Conservation (phyloP, 2,329 filamentous ascomycete species). For the Gyromitra esculenta region DNA sequence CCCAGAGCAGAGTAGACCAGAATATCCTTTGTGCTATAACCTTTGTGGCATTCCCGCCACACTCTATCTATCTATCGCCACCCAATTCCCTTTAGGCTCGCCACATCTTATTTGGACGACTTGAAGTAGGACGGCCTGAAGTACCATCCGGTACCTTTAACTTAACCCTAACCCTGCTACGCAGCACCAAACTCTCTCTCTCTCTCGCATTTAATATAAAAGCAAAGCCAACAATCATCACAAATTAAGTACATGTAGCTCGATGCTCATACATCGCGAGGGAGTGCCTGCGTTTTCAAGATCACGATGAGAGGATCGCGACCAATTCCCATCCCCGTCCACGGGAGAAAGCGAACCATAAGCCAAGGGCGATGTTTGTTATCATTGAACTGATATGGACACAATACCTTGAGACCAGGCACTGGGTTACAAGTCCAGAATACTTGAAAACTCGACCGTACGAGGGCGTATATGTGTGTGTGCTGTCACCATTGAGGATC, state of each 20-base stretch:
- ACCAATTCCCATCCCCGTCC: neutral
- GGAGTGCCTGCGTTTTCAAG: neutral
- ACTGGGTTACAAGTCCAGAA: neutral
- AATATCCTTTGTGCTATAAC: neutral
- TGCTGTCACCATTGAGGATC: conserved; percentile 18
- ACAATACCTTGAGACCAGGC: neutral
- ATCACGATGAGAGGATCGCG: neutral
- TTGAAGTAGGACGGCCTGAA: neutral
- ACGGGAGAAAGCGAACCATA: neutral
- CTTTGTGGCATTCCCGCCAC: neutral
- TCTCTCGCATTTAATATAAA: neutral
- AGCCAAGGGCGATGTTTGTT: neutral
- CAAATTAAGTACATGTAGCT: neutral
- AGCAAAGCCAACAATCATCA: neutral
- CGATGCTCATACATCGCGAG: neutral
- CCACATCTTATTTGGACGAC: conserved; percentile 38
- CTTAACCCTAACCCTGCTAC: neutral
- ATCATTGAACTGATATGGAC: neutral
- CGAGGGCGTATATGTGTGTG: neutral
- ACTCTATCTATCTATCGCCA: neutral
- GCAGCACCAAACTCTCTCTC: neutral
- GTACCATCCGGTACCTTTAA: too few relatives aligned
- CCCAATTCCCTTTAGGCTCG: neutral
- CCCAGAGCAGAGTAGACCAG: too few relatives aligned
- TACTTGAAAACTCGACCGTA: neutral